phyloP scores from a whole-genome alignment of 495 filamentous ascomycete species.

The Hypomontagnella monticulosa region DNA sequence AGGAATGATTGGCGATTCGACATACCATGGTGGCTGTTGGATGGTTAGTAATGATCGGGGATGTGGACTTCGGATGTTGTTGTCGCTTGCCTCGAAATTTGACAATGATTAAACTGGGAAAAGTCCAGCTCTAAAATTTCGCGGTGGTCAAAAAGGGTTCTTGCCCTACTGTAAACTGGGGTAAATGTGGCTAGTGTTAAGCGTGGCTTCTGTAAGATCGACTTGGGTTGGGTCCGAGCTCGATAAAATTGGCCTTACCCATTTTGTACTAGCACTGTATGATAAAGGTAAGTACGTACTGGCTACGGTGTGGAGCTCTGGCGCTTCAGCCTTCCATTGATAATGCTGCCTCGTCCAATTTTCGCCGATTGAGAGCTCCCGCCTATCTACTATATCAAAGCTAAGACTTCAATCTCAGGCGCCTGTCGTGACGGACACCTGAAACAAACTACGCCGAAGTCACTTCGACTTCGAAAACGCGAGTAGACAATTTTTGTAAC shows the following conservation, averaged over 20 bases:
- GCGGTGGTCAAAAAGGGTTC: slow-evolving; percentile 42
- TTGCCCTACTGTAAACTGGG: slow-evolving; percentile 41
- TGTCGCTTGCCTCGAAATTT: slow-evolving; percentile 22
- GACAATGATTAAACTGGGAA: slow-evolving; percentile 31
- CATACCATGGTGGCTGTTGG: slow-evolving; percentile 48
- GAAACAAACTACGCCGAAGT: slow-evolving; percentile 41
- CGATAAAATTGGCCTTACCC: slow-evolving; percentile 18
- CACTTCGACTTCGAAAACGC: slow-evolving; percentile 42
- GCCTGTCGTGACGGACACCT: slow-evolving; percentile 40
- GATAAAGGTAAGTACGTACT: slow-evolving; percentile 4
- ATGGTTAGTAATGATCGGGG: slow-evolving; percentile 42
- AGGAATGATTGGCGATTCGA: background rate
- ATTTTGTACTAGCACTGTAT: slow-evolving; percentile 17
- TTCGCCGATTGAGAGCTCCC: slow-evolving; percentile 30
- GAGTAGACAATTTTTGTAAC: slow-evolving; percentile 63
- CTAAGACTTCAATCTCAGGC: slow-evolving; percentile 45
- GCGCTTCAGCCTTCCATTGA: slow-evolving; percentile 37
- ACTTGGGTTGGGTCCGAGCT: slow-evolving; percentile 36
- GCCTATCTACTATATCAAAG: background rate
- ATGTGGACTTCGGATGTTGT: slow-evolving; percentile 28
- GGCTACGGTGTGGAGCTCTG: slow-evolving; percentile 16
- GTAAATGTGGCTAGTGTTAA: slow-evolving; percentile 36
- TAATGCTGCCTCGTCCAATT: slow-evolving; percentile 39
- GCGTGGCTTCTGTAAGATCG: slow-evolving; percentile 27
- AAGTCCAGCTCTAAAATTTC: slow-evolving; percentile 39